Percentiles rank a stretch among this genome's conserved stretches.
These are phyloP conservation scores for Furcasterigmium furcatum DNA, from an alignment of 2,329 filamentous ascomycete species.

Conservation along the genomic window DNA sequence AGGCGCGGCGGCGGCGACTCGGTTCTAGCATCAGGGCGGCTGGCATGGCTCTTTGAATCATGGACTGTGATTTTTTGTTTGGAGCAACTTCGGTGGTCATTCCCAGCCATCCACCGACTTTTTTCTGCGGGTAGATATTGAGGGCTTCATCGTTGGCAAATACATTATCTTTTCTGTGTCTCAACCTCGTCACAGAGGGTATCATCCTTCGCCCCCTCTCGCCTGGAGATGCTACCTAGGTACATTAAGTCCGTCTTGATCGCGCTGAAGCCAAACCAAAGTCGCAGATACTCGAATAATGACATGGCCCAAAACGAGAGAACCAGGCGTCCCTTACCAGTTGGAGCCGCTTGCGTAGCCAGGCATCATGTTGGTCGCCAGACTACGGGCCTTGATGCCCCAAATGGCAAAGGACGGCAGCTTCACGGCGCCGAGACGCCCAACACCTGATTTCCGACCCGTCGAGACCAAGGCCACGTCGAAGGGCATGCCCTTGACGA, in stretches of 20 bases:
- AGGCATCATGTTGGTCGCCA: constrained; percentile 39
- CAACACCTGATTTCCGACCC: constrained; percentile 47
- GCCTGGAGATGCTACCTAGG: too few species aligned
- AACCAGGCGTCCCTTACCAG: constrained; percentile 36
- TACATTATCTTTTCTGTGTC: neutral
- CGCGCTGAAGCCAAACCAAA: too few species aligned
- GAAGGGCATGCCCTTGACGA: constrained; percentile 43
- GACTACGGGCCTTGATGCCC: constrained; percentile 47
- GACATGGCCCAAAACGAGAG: too few species aligned
- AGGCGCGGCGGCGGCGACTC: too few species aligned
- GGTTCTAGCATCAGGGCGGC: neutral
- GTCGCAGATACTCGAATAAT: too few species aligned
- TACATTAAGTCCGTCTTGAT: too few species aligned
- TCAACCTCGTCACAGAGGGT: neutral
- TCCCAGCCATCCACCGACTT: neutral
- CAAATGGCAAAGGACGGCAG: constrained; percentile 50
- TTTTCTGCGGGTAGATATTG: constrained; percentile 3
- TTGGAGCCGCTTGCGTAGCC: constrained; percentile 46
- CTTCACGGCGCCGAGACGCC: constrained; percentile 42
- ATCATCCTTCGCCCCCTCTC: too few species aligned
- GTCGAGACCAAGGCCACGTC: constrained; percentile 46
- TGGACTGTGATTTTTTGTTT: neutral
- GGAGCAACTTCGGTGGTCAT: neutral
- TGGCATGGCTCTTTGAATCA: neutral
- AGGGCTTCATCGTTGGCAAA: neutral